Evolutionary conservation across 176 grass and related monocot genomes (phyloP).

Genomic region (Aegilops longissima): DNA sequence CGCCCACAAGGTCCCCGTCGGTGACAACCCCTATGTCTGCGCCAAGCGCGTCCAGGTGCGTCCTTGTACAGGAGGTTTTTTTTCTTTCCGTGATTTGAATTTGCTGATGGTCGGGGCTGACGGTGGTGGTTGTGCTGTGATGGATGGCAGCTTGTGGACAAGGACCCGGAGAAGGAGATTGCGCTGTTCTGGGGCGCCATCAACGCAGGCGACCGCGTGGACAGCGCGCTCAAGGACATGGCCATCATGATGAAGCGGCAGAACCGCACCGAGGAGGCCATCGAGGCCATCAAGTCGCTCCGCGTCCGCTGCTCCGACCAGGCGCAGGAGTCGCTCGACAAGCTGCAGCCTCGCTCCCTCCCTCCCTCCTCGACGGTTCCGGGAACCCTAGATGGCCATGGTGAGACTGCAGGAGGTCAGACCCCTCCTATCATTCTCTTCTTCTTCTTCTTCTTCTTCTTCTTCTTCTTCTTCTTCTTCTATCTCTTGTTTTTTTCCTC

Average conservation of each 20-base stretch:
- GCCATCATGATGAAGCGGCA: conserved; percentile 99
- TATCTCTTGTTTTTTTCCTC: too few relatives aligned
- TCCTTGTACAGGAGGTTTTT: too few relatives aligned
- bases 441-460: too few relatives aligned
- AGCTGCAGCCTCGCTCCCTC: too few relatives aligned
- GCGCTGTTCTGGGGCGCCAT: conserved; percentile 92
- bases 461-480: too few relatives aligned
- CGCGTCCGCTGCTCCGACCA: conserved; percentile 82
- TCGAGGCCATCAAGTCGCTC: conserved; percentile 97
- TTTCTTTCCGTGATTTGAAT: background rate
- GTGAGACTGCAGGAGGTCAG: too few relatives aligned
- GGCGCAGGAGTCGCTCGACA: conserved; percentile 94
- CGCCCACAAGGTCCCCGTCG: conserved; percentile 86
- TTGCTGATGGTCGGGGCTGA: too few relatives aligned
- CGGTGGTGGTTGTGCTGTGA: background rate
- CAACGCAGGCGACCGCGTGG: conserved; percentile 79
- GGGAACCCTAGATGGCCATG: too few relatives aligned
- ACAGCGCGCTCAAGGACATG: conserved; percentile 99
- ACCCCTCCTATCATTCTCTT: too few relatives aligned
- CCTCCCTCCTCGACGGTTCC: too few relatives aligned
- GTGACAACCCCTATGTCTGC: conserved; percentile 78
- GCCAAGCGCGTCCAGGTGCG: conserved; percentile 92
- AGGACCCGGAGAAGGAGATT: conserved; percentile 88
- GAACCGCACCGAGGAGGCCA: conserved; percentile 91
- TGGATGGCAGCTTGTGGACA: conserved; percentile 72